Conservation (phyloP, 768 basidiomycete species). For the Leccinellum luteum region DNA sequence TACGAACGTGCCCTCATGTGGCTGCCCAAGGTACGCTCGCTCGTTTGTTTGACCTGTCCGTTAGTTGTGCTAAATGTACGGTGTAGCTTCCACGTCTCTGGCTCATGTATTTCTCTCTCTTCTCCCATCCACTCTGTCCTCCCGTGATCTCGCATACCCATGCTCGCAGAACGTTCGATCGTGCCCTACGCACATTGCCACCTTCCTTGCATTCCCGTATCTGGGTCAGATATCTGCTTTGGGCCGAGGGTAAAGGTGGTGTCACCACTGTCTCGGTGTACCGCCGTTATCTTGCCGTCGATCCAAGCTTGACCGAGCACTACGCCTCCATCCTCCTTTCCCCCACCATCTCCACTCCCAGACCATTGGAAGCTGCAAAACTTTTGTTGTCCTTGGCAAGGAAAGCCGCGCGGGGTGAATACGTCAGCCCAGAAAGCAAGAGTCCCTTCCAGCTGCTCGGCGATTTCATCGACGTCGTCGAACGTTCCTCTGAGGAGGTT, state of each 20-base stretch:
- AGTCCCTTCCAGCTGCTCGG: conserved; percentile 92
- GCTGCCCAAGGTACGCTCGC: conserved; percentile 72
- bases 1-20: conserved; percentile 95
- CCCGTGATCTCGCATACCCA: conserved; percentile 82
- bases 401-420: conserved; percentile 79
- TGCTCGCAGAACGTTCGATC: conserved; percentile 91
- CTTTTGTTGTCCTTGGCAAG: conserved; percentile 80
- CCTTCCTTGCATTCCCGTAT: conserved; percentile 89
- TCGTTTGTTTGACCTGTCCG: neutral
- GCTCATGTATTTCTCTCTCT: conserved; percentile 89
- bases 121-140: conserved; percentile 88
- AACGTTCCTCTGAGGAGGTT: conserved; percentile 87
- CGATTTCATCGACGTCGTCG: conserved; percentile 90
- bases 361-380: conserved; percentile 93
- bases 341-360: conserved; percentile 55
- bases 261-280: conserved; percentile 78
- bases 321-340: conserved; percentile 68
- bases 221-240: conserved; percentile 90
- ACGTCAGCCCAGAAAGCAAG: conserved; percentile 87
- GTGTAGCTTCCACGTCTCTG: conserved; percentile 86
- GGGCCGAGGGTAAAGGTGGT: conserved; percentile 85
- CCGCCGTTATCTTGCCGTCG: conserved; percentile 82
- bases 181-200: conserved; percentile 88
- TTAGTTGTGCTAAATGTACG: conserved; percentile 4
- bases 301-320: conserved; percentile 77